Evolutionary conservation across 768 basidiomycete genomes (phyloP).

Genomic region (Trametes coccinea): DNA sequence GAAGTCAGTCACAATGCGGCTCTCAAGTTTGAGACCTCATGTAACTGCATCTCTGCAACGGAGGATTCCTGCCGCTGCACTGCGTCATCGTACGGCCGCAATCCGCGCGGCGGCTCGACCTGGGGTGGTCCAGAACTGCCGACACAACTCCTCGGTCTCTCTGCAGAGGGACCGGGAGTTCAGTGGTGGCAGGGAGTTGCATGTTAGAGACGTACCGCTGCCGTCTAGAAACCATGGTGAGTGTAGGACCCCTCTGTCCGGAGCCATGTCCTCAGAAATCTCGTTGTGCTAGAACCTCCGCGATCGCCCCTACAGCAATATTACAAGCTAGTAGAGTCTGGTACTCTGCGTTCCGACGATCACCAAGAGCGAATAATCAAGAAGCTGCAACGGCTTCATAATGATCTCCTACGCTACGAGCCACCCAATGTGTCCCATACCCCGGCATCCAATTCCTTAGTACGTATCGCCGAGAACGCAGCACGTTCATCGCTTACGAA

Average conservation of each 20-base stretch:
- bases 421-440: slow-evolving; percentile 62
- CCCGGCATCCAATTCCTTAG: slow-evolving; percentile 34
- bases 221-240: background rate
- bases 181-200: background rate
- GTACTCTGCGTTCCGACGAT: slow-evolving; percentile 68
- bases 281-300: background rate
- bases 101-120: background rate
- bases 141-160: slow-evolving; percentile 13
- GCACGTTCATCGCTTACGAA: background rate
- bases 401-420: slow-evolving; percentile 65
- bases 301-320: slow-evolving; percentile 39
- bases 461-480: slow-evolving; percentile 20
- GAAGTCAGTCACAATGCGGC: slow-evolving; percentile 11
- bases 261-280: background rate
- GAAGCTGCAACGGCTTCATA: slow-evolving; percentile 78
- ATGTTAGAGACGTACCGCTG: slow-evolving; percentile 1
- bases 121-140: background rate
- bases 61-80: background rate
- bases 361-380: slow-evolving; percentile 85
- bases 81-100: slow-evolving; percentile 4
- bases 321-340: slow-evolving; percentile 48
- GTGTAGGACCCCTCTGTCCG: background rate
- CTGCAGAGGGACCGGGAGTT: slow-evolving; percentile 5
- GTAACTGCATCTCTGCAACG: slow-evolving; percentile 2
- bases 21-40: slow-evolving; percentile 1